These are phyloP conservation scores for Nepenthes gracilis DNA, from an alignment of 148 eudicot genomes.

Conservation along the genomic window DNA sequence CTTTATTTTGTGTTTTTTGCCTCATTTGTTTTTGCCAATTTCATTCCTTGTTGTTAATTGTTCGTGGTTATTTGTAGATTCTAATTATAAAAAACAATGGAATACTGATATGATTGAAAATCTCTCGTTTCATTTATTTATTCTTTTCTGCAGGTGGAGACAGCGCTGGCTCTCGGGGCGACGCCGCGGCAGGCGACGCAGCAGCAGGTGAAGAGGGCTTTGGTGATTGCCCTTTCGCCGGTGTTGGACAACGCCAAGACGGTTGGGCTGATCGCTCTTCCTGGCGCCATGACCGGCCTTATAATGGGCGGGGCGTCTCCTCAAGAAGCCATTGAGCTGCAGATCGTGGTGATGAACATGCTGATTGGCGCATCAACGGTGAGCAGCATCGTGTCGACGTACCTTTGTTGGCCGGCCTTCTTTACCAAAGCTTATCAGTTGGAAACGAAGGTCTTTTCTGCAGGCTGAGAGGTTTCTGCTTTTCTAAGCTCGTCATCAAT, in stretches of 20 bases:
- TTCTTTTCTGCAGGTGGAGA: conserved; percentile 54
- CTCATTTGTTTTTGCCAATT: too few relatives aligned
- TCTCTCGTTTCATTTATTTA: background rate
- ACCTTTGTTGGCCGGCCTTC: conserved; percentile 82
- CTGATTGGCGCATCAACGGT: conserved; percentile 69
- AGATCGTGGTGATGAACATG: conserved; percentile 92
- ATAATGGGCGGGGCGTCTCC: conserved; percentile 98
- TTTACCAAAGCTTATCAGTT: conserved; percentile 84
- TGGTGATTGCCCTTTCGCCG: conserved; percentile 79
- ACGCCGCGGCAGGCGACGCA: conserved; percentile 75
- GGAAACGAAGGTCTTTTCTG: conserved; percentile 53
- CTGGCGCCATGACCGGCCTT: conserved; percentile 95
- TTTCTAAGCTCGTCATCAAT: background rate
- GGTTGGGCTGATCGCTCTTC: conserved; percentile 79
- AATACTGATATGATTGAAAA: background rate
- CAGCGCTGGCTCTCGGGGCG: conserved; percentile 88
- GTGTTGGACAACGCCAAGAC: conserved; percentile 87
- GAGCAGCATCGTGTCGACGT: conserved; percentile 80
- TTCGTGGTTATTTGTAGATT: too few relatives aligned
- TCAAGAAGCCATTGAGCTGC: conserved; percentile 75
- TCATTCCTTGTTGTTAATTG: too few relatives aligned
- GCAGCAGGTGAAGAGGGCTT: conserved; percentile 65
- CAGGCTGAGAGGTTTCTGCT: conserved; percentile 16
- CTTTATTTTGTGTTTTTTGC: too few relatives aligned
- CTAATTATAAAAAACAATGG: background rate